A percentile compares a stretch with the other conserved stretches of the same genome.
These are phyloP conservation scores for Metarhizium brunneum DNA, from an alignment of 2,329 filamentous ascomycete species.

Conservation along the genomic window DNA sequence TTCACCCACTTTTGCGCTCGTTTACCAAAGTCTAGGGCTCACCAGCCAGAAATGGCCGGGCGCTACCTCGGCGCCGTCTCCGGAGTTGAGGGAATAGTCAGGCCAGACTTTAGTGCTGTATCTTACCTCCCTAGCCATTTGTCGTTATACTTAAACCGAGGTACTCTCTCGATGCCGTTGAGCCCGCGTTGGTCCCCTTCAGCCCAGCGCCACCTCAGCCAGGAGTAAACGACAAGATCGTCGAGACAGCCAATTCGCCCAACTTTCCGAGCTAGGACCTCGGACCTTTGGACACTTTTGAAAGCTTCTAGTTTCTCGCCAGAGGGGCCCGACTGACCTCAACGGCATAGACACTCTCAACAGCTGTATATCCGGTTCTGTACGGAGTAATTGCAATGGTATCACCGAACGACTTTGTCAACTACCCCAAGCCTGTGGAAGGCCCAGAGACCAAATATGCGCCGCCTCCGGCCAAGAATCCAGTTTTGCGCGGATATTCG, in stretches of 20 bases:
- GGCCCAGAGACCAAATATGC: conserved; percentile 27
- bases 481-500: conserved; percentile 56
- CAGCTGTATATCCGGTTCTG: too few species aligned
- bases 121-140: neutral
- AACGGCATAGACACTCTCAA: neutral
- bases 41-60: neutral
- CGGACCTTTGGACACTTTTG: neutral
- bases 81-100: neutral
- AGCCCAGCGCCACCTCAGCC: neutral
- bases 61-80: neutral
- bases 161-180: neutral
- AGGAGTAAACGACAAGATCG: neutral
- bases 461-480: conserved; percentile 47
- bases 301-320: neutral
- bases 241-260: neutral
- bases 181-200: neutral
- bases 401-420: conserved; percentile 21
- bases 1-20: neutral
- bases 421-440: conserved; percentile 30
- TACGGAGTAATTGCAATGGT: neutral
- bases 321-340: neutral
- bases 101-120: too few species aligned
- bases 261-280: neutral
- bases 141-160: neutral
- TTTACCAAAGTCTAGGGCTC: neutral